Conservation (phyloP, 2,329 filamentous ascomycete species). For the Colletotrichum filicis region DNA sequence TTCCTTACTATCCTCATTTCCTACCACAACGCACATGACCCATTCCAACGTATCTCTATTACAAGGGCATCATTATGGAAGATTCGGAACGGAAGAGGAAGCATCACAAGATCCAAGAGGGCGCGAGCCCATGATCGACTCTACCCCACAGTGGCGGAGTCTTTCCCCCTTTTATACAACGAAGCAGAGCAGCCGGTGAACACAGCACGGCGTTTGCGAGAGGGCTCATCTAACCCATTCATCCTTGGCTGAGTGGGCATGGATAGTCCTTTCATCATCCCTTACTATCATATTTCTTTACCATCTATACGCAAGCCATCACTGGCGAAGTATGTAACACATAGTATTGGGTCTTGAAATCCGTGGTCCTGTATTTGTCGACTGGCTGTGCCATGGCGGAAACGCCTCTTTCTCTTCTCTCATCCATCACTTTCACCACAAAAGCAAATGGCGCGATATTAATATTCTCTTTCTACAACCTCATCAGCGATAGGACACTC, state of each 20-base stretch:
- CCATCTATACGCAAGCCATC: neutral
- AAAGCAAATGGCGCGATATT: slow-evolving; percentile 6
- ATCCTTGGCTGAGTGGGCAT: neutral
- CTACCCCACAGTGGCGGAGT: neutral
- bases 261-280: neutral
- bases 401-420: neutral
- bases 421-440: neutral
- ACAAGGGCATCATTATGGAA: slow-evolving; percentile 3
- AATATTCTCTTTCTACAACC: slow-evolving; percentile 8
- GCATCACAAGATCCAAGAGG: slow-evolving; percentile 32
- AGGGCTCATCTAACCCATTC: neutral
- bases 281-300: slow-evolving; percentile 2
- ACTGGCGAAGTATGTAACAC: slow-evolving; percentile 19
- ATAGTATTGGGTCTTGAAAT: slow-evolving; percentile 13
- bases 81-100: slow-evolving; percentile 8
- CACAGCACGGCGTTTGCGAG: slow-evolving; percentile 26
- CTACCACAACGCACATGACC: neutral
- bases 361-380: slow-evolving; percentile 3
- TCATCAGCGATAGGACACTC: slow-evolving; percentile 19
- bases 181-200: slow-evolving; percentile 23
- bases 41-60: slow-evolving; percentile 2
- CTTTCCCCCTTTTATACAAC: neutral
- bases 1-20: neutral
- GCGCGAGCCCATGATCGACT: slow-evolving; percentile 29
- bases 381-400: slow-evolving; percentile 21